Conservation (phyloP, 345 rosid genomes). For the Hypericum perforatum region DNA sequence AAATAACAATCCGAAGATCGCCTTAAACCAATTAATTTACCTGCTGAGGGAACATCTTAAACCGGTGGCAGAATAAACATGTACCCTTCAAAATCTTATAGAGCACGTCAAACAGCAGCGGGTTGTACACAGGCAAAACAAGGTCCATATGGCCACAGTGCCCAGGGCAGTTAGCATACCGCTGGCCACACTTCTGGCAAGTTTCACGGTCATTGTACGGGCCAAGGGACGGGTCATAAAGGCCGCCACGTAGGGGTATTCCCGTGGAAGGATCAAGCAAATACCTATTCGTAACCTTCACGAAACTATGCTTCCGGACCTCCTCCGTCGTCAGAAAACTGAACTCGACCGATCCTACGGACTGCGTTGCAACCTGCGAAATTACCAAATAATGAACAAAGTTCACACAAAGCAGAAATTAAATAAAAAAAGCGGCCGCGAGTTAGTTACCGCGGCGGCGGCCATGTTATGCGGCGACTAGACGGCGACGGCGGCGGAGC, state of each 20-base stretch:
- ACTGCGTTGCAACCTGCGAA: conserved; percentile 38
- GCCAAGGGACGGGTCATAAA: conserved; percentile 47
- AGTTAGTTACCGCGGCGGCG: too few species aligned
- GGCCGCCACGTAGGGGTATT: conserved; percentile 43
- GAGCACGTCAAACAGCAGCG: conserved; percentile 59
- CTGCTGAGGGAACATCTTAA: conserved; percentile 28
- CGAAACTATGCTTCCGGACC: conserved; percentile 41
- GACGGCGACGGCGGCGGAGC: too few species aligned
- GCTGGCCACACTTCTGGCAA: conserved; percentile 66
- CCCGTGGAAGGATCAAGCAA: conserved; percentile 29
- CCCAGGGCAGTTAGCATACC: conserved; percentile 56
- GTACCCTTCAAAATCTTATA: conserved; percentile 46
- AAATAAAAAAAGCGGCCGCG: not conserved
- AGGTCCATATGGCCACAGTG: conserved; percentile 91
- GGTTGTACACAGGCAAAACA: conserved; percentile 59
- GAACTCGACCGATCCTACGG: conserved; percentile 35
- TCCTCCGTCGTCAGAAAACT: conserved; percentile 45
- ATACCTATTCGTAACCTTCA: conserved; percentile 30
- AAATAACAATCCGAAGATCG: conserved; percentile 4
- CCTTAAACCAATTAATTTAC: conserved; percentile 21
- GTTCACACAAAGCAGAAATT: not conserved
- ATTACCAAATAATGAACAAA: not conserved
- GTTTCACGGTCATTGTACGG: conserved; percentile 27
- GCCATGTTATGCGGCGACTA: too few species aligned
- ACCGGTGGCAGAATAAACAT: conserved; percentile 60